Percentiles rank a stretch among this genome's conserved stretches.
phyloP scores from a whole-genome alignment of 2,329 filamentous ascomycete species.

The Thielaviopsis ethacetica region DNA sequence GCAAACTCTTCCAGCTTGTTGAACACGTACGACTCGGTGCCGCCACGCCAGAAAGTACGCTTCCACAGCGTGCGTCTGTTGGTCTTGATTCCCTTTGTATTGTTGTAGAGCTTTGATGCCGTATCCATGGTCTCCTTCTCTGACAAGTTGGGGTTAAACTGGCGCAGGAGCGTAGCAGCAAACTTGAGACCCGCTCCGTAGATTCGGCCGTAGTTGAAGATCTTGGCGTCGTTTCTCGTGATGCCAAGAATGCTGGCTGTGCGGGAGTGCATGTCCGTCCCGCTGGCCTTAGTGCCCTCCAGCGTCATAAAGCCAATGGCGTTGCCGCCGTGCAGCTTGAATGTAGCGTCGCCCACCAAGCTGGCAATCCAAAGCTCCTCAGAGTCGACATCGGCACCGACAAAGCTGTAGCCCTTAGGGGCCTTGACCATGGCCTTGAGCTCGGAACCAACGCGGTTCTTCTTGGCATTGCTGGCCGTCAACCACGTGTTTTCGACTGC shows the following conservation, averaged over 20 bases:
- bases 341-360: conserved; percentile 83
- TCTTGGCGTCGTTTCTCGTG: conserved; percentile 84
- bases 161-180: conserved; percentile 71
- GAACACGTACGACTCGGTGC: conserved; percentile 95
- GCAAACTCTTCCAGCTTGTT: conserved; percentile 97
- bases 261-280: conserved; percentile 86
- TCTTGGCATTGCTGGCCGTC: conserved; percentile 92
- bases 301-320: conserved; percentile 98
- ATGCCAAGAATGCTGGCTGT: conserved; percentile 88
- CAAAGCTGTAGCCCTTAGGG: conserved; percentile 78
- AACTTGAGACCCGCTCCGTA: conserved; percentile 97
- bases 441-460: conserved; percentile 89
- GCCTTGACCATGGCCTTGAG: conserved; percentile 94
- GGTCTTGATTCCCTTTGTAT: conserved; percentile 82
- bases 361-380: conserved; percentile 98
- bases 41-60: conserved; percentile 79
- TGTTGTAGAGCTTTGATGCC: conserved; percentile 66
- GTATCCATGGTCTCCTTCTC: conserved; percentile 63
- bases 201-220: conserved; percentile 98
- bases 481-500: conserved; percentile 98
- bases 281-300: conserved; percentile 84
- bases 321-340: conserved; percentile 88
- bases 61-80: conserved; percentile 55
- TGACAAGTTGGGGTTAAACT: conserved; percentile 77
- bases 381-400: conserved; percentile 93